Evolutionary conservation across 768 basidiomycete genomes (phyloP), one percentile per base, ranked within the genome.

Genomic region (Boletellus ananiceps): DNA sequence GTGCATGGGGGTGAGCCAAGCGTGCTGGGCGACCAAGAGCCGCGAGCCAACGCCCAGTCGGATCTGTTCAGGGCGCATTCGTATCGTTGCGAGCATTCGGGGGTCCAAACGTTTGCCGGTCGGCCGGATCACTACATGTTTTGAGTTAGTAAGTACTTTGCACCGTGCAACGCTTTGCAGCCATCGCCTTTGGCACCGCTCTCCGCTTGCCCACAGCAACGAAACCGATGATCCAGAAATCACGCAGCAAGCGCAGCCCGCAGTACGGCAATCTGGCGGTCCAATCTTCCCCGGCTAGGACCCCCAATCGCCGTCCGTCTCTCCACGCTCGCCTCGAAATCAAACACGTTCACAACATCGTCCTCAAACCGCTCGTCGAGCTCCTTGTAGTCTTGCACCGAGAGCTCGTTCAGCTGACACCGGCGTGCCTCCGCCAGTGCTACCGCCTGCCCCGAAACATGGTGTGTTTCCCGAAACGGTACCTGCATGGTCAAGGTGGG

Each of bases 401-500:
- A 76, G 52, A 99, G 78, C 44, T 88, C 82, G 54, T 90, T 84
- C 36, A 99, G 76, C 60, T 90, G 87, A 58, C 87, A 85, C 51
- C 79, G 77, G 31, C 82, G 80, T 37, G 84, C 74, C 67, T 99
- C 96, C 1, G 95, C 95, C 34, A 97, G 76, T 2, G 95, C 93
- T 40, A 99, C 95, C 16, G 95, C 93, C 13, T 92, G 85, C 4
- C 96, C 96, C 4, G 96, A 97, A 57, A 99, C 83, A 67, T 99
- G 96, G 65, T 99, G 96, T 1, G 96, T 99, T 70, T 97, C 93
- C 38, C 96, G 86, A 82, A 99, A 98, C 8, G 96, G 96, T 37
- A 93, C 89, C 94, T 96, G 58, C 12, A 29, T 19, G 29, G 29
- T 40, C 42, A 12, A 44, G 44, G 25, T 11, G 23, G 2, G 12